Conservation (phyloP, 2,329 filamentous ascomycete genomes). For the Colletotrichum sidae region DNA sequence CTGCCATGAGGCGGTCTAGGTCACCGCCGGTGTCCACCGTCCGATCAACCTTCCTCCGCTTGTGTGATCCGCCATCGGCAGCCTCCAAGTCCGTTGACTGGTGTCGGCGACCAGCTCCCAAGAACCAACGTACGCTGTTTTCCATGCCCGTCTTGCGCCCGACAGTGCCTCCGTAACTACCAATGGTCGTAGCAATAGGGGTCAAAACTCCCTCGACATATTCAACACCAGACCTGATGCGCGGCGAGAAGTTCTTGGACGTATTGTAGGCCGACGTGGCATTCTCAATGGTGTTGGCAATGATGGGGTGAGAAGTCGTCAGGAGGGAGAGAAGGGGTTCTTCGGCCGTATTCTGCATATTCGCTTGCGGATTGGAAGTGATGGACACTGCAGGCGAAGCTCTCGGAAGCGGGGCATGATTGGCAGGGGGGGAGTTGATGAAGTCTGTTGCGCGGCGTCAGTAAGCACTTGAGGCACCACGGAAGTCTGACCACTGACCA, state of each 20-base stretch:
- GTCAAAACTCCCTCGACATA: constrained; percentile 91
- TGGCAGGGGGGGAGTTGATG: constrained; percentile 70
- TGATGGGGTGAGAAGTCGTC: constrained; percentile 86
- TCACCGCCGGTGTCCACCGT: constrained; percentile 61
- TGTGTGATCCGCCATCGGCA: constrained; percentile 60
- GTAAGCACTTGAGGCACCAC: not conserved
- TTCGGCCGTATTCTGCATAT: constrained; percentile 61
- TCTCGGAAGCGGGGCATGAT: constrained; percentile 54
- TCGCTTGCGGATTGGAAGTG: constrained; percentile 49
- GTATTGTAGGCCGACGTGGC: constrained; percentile 87
- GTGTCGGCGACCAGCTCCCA: constrained; percentile 70
- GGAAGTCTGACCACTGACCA: constrained; percentile 58
- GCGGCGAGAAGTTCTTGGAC: constrained; percentile 90
- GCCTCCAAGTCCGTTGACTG: constrained; percentile 61
- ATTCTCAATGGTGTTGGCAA: constrained; percentile 86
- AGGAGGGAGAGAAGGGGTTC: constrained; percentile 89
- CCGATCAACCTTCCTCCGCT: constrained; percentile 69
- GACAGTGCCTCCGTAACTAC: constrained; percentile 65
- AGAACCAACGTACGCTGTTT: constrained; percentile 85
- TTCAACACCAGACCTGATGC: constrained; percentile 89
- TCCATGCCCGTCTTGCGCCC: constrained; percentile 90
- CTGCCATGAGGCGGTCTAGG: constrained; percentile 36
- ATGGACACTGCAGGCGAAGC: constrained; percentile 48
- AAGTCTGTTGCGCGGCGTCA: constrained; percentile 63
- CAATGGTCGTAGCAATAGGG: constrained; percentile 87